phyloP scores from a whole-genome alignment of 495 filamentous ascomycete genomes.

The Trichoderma gamsii region DNA sequence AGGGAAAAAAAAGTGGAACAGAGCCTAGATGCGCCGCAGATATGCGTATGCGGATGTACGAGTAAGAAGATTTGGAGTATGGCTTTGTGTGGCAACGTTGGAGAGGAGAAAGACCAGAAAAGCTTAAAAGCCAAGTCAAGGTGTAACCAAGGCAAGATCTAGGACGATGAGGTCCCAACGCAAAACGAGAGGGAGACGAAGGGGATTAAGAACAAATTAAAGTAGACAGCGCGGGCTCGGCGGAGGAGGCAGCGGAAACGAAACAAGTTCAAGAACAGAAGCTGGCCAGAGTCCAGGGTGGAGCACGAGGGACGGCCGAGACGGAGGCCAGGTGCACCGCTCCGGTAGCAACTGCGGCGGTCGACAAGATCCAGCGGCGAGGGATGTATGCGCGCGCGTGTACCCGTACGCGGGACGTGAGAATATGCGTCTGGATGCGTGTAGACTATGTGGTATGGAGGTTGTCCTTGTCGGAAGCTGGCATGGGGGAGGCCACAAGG shows the following conservation, averaged over 20 bases:
- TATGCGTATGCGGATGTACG: not conserved
- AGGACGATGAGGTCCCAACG: not conserved
- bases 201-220: slow-evolving; percentile 12
- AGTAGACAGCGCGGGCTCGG: slow-evolving; percentile 10
- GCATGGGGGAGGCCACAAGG: slow-evolving; percentile 16
- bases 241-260: slow-evolving; percentile 12
- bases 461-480: slow-evolving; percentile 8
- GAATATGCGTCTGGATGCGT: not conserved
- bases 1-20: slow-evolving; percentile 21
- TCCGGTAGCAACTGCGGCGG: slow-evolving; percentile 12
- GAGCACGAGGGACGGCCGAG: slow-evolving; percentile 13
- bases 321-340: slow-evolving; percentile 12
- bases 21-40: slow-evolving; percentile 1
- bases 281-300: slow-evolving; percentile 6
- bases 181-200: slow-evolving; percentile 2
- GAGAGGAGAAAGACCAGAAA: slow-evolving; percentile 14
- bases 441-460: slow-evolving; percentile 12
- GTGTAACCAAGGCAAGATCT: slow-evolving; percentile 4
- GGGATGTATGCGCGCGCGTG: slow-evolving; percentile 14
- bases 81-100: slow-evolving; percentile 17
- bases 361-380: slow-evolving; percentile 9
- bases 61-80: slow-evolving; percentile 14
- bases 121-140: not conserved
- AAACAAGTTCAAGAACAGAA: slow-evolving; percentile 14
- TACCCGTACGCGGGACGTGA: slow-evolving; percentile 13